Conservation (phyloP, 2,329 filamentous ascomycete species). For the Aspergillus aculeatinus region DNA sequence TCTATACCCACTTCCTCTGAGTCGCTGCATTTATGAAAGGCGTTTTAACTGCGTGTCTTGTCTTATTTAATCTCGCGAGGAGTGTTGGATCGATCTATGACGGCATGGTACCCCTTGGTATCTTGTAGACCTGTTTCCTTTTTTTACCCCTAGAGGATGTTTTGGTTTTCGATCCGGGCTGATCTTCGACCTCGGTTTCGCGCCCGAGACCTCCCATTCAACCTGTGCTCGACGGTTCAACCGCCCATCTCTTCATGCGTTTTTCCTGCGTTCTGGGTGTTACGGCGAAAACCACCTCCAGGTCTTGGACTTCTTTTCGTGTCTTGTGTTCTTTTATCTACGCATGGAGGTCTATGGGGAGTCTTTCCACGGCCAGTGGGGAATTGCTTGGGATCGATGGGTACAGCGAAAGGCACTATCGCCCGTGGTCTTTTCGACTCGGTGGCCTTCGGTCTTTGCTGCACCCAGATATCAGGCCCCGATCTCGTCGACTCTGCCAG, state of each 20-base stretch:
- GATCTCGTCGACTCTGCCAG: slow-evolving; percentile 12
- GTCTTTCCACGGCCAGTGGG: slow-evolving; percentile 13
- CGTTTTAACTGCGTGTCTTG: slow-evolving; percentile 24
- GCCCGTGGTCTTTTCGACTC: slow-evolving; percentile 9
- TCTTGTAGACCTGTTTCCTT: slow-evolving; percentile 25
- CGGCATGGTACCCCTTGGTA: slow-evolving; percentile 23
- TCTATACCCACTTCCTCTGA: slow-evolving; percentile 99
- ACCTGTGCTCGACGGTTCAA: slow-evolving; percentile 2
- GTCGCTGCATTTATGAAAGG: slow-evolving; percentile 29
- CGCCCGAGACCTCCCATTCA: not conserved
- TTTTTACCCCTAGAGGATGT: slow-evolving; percentile 19
- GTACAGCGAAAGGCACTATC: slow-evolving; percentile 14
- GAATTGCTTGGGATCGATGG: slow-evolving; percentile 8
- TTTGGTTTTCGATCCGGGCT: slow-evolving; percentile 16
- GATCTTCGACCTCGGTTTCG: not conserved
- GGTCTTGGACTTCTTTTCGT: slow-evolving; percentile 12
- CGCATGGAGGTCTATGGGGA: slow-evolving; percentile 17
- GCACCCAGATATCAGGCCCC: slow-evolving; percentile 16
- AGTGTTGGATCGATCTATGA: slow-evolving; percentile 25
- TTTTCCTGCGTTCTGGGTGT: slow-evolving; percentile 21
- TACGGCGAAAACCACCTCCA: slow-evolving; percentile 17
- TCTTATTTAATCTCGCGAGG: slow-evolving; percentile 20
- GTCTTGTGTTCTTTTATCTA: slow-evolving; percentile 13
- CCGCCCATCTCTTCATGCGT: slow-evolving; percentile 11
- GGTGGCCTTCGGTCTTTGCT: slow-evolving; percentile 24